These are phyloP conservation scores for Penicillium macrosclerotiorum DNA, from an alignment of 495 filamentous ascomycete genomes.

Conservation along the genomic window DNA sequence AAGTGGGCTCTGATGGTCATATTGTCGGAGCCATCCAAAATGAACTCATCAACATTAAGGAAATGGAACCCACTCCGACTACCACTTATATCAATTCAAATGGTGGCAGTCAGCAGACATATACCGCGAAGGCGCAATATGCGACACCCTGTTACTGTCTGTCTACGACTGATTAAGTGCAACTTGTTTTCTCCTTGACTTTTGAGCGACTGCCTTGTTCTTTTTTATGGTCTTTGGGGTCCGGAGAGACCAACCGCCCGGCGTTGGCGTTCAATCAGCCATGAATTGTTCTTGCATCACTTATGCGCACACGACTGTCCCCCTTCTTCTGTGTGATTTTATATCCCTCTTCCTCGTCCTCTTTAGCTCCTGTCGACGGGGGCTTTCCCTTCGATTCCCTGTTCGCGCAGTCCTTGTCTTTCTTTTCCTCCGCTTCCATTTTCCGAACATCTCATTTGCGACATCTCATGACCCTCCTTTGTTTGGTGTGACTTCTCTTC, in stretches of 20 bases:
- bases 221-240: slow-evolving; percentile 20
- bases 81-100: slow-evolving; percentile 29
- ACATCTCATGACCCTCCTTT: slow-evolving; percentile 15
- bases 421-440: slow-evolving; percentile 1
- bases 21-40: slow-evolving; percentile 41
- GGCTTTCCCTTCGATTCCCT: slow-evolving; percentile 3
- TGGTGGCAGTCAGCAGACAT: slow-evolving; percentile 31
- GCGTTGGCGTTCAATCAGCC: slow-evolving; percentile 28
- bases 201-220: slow-evolving; percentile 21
- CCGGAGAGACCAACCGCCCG: slow-evolving; percentile 10
- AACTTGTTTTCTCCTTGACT: slow-evolving; percentile 10
- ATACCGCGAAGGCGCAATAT: slow-evolving; percentile 40
- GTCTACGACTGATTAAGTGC: slow-evolving; percentile 37
- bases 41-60: slow-evolving; percentile 58
- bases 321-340: slow-evolving; percentile 14
- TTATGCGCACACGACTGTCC: slow-evolving; percentile 31
- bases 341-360: slow-evolving; percentile 16
- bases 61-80: slow-evolving; percentile 49
- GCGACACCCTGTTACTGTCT: slow-evolving; percentile 44
- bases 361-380: no score
- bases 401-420: not conserved
- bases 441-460: not conserved
- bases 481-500: slow-evolving; percentile 6
- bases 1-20: slow-evolving; percentile 52
- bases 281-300: slow-evolving; percentile 8